Base-by-base conservation (phyloP, 208 protist species). In the Leishmania major region DNA sequence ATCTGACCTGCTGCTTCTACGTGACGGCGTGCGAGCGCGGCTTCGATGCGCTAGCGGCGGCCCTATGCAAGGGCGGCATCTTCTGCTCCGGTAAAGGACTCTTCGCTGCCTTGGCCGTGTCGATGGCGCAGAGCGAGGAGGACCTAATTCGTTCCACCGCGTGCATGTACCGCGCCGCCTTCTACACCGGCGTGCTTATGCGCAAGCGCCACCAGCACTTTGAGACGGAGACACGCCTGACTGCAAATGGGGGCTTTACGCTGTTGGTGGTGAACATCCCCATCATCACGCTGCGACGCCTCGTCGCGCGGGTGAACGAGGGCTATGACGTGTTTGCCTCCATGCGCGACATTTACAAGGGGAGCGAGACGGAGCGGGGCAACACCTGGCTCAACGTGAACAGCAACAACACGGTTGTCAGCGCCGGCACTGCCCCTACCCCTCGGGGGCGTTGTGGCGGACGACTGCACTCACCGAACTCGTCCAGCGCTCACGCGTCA, bases 211-310 rank as follows among this genome's bases (percentile, higher is more conserved):
- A 91, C 40, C 77, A 88, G 25, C 31, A 74, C 45, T 77, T 92
- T 76, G 80, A 89, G 64, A 40, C 57, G 8, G 86, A 87, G 72
- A 35, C 89, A 57, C 55, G 75, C n/a, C 53, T 83, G 15, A 85
- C 77, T n/a, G 53, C 70, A n/a, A 84, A 71, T 55, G 83, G 81
- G 7, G 87, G 83, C 49, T 94, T 94, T 83, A 75, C 87, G 22
- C 78, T 95, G 40, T 79, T 96, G 49, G 79, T 96, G 31, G 90
- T 94, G n/a, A 94, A 95, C 82, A 92, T 96, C 40, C 88, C 93
- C 60, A 90, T 89, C 66, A 81, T 80, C 76, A 93, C 88, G 19
- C 77, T 96, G 67, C 74, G 87, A 53, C 84, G 90, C 25, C 84
- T 96, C 35, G 79, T 96, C 45, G 67, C 91, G 37, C 71, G 90